Evolutionary conservation across 805 yeast species (phyloP), one percentile per base, ranked within the genome.

Genomic region (Ogataea methylovora): DNA sequence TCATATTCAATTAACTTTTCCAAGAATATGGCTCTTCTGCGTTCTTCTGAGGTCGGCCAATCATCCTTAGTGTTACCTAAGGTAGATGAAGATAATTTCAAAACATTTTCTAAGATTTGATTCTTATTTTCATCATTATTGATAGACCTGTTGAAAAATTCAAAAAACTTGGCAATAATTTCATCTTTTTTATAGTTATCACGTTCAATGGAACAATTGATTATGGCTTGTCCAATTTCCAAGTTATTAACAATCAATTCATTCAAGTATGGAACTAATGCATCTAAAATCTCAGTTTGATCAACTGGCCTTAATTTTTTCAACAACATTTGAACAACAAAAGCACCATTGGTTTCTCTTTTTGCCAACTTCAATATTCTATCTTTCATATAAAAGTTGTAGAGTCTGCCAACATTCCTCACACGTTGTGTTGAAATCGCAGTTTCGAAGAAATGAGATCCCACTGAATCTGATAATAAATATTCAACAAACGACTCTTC

Each of bases 41-140:
- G 73, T 52, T 85, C 95, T 47, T 84, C 92, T 0, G 87, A 82
- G 1, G 94, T 85, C 30, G 95, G 95, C 94, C 94, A 84, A 54
- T 85, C 94, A 45, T 77, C 94, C 42, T 73, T 73, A 2, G 86
- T 80, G 56, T 84, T 83, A 21, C 90, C 92, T 36, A 85, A 60
- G 0, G 94, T 85, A 0, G 94, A 83, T 1, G 72, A 61, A 5
- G 78, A 67, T 41, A 85, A 57, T 45, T 71, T 71, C 33, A 85
- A 63, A 17, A 81, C 71, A 40, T 79, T 80, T 44, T 84, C 94
- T 40, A 84, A 61, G 31, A 84, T 68, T 38, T 69, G 76, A 47
- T 24, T 53, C 54, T 14, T 50, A 48, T 58, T 52, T 1, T 60
- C 48, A 23, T 56, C 60, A 8, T 46, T 57, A 40, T 32, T 58